Base-by-base conservation (phyloP, 331 rosid genomes). In the Arachis monticola region DNA sequence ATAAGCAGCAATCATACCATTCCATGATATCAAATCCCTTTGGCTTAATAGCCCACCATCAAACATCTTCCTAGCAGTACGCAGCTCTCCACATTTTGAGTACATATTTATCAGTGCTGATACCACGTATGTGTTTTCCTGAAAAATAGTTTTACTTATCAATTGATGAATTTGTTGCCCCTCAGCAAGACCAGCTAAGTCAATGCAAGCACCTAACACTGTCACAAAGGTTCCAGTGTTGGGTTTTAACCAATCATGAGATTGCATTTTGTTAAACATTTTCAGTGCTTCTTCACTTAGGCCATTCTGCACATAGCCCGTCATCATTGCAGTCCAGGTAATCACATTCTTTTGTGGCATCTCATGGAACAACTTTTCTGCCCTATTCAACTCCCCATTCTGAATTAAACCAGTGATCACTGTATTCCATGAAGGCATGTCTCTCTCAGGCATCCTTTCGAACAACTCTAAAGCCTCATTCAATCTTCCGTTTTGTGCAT, bases 241-340 rank as follows among this genome's bases (percentile, higher is more conserved):
- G 35, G 88, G 88, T 78, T 75, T 84, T 42, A 78, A 70, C n/a
- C 79, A 70, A 17, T 78, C 77, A n/a, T 5, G 11, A 55, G 77
- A 77, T 30, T 55, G 85, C 88, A 84, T 78, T 75, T 66, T 70
- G 68, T 61, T 75, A 61, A 84, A 81, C 14, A 61, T 8, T 69
- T 70, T 84, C 75, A 84, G 56, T 10, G 85, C 83, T 66, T 78
- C 85, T 81, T 84, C 88, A 67, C 82, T 81, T 47, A 48, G 72
- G 59, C 80, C 82, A 66, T 81, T 79, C 51, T 84, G 85, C 55
- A 75, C 67, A 56, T 84, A 84, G 40, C 88, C 88, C 2, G 85
- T 84, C 88, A 84, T 84, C 88, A 84, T 78, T 6, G 88, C 79
- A 10, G 88, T 84, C 88, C 88, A 84, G 8, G 85, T 78, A 75